Base-by-base conservation (phyloP, 805 yeast species). In the Saccharomycopsis schoenii region DNA sequence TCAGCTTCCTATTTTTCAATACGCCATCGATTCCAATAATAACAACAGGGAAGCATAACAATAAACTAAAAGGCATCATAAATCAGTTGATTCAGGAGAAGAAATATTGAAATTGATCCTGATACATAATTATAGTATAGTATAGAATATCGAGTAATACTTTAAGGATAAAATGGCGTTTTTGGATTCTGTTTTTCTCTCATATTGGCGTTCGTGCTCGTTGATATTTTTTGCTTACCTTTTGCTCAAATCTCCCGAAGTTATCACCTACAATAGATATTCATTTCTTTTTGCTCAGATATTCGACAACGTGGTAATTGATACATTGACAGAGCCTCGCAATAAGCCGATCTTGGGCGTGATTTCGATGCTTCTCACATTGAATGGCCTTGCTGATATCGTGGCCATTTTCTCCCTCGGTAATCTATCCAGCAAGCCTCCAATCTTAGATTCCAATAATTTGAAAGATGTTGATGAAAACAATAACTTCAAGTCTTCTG, bases 401-500 rank as follows among this genome's bases (percentile, higher is more conserved):
- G 63, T 64, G 34, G 65, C 64, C 2, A 62, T 64, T 24, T 60
- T 62, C 29, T 60, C 64, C 4, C 54, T 64, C 19, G 52, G 57
- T 5, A 64, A 56, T 29, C 57, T 62, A 1, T 62, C 51, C 37
- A 41, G 52, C 19, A 60, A 47, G 52, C 64, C 65, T 9, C 64
- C 63, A 50, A 64, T 64, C 42, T 59, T 62, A 10, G 64, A 62
- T 37, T 56, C 60, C 37, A 50, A 56, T 11, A 62, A 64, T 36
- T 11, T 60, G 37, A 43, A 58, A 17, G 64, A 64, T 39, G 37
- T 64, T 9, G 41, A 58, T 11, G 66, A 64, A 34, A 60, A 62
- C 55, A 61, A 64, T 17, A 58, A 61, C 36, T 60, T 62, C 6
- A 29, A 57, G 39, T 59, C 64, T 12, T 54, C 59, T 36, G 58